Evolutionary conservation across 495 filamentous ascomycete genomes (phyloP).

Genomic region (Aspergillus ellipticus): DNA sequence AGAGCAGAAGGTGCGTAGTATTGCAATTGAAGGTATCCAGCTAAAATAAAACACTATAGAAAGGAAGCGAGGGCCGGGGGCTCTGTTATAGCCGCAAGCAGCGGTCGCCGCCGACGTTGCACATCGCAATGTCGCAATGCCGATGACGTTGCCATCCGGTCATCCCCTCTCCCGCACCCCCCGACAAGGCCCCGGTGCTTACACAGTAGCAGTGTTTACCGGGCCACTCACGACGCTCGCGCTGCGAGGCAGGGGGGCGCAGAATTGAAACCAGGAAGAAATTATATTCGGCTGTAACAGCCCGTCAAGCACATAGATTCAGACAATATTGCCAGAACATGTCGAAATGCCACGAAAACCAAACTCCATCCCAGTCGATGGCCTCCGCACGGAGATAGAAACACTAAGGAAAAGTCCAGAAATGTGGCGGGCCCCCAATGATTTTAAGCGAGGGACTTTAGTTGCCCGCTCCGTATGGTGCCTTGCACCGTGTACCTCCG

Average conservation of each 20-base stretch:
- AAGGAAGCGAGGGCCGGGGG: background rate
- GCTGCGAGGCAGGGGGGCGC: background rate
- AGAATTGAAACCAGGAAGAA: background rate
- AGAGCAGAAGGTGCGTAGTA: too few species aligned
- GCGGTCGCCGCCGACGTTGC: background rate
- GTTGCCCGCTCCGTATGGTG: slow-evolving; percentile 3
- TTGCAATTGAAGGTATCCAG: background rate
- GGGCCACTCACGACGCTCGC: background rate
- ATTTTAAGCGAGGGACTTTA: background rate
- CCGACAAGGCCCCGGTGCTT: background rate
- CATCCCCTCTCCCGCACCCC: background rate
- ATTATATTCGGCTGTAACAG: background rate
- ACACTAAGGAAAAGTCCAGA: background rate
- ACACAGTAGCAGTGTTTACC: background rate
- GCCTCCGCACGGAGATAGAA: background rate
- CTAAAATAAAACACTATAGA: background rate
- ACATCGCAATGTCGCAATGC: background rate
- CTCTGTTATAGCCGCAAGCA: background rate
- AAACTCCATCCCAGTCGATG: background rate
- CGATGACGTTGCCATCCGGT: slow-evolving; percentile 10
- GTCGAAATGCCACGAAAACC: background rate
- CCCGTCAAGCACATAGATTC: slow-evolving; percentile 1
- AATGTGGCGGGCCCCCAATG: background rate
- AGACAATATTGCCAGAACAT: slow-evolving; percentile 6
- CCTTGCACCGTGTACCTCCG: slow-evolving; percentile 5